A percentile compares a stretch with the other conserved stretches of the same genome.
Evolutionary conservation across 73 alveolate genomes (phyloP).

Genomic region (Diophrys sp.): DNA sequence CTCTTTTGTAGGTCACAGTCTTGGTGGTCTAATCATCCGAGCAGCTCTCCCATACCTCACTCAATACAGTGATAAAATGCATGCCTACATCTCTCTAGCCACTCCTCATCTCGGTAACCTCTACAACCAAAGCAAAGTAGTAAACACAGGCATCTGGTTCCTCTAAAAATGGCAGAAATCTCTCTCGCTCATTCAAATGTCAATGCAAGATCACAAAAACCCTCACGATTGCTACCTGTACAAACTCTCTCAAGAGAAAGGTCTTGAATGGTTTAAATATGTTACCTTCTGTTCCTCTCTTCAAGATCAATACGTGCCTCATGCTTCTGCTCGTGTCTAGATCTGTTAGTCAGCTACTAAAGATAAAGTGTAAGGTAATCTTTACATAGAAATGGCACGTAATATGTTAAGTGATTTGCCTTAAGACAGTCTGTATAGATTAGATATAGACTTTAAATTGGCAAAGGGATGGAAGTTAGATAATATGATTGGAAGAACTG

Average conservation of each 20-base stretch:
- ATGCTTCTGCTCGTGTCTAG: constrained; percentile 74
- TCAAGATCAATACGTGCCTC: constrained; percentile 79
- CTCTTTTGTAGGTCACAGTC: constrained; percentile 84
- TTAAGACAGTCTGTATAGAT: constrained; percentile 78
- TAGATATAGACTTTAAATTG: constrained; percentile 94
- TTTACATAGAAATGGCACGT: constrained; percentile 77
- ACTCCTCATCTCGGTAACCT: constrained; percentile 95
- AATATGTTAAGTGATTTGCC: constrained; percentile 78
- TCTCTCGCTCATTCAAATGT: constrained; percentile 78
- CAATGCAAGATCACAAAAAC: constrained; percentile 87
- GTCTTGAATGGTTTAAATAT: constrained; percentile 81
- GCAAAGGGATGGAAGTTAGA: constrained; percentile 88
- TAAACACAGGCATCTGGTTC: constrained; percentile 98
- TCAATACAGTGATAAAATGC: constrained; percentile 85
- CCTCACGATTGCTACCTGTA: constrained; percentile 87
- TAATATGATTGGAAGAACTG: constrained; percentile 99
- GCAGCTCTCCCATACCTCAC: constrained; percentile 92
- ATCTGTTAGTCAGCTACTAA: constrained; percentile 18
- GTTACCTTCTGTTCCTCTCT: constrained; percentile 60
- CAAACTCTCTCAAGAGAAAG: constrained; percentile 77
- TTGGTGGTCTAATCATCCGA: constrained; percentile 83
- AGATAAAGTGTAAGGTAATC: constrained; percentile 13
- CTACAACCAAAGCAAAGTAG: constrained; percentile 84
- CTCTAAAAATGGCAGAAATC: constrained; percentile 88
- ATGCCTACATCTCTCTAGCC: constrained; percentile 86